Evolutionary conservation across 768 basidiomycete species (phyloP), one percentile per base, ranked within the genome.

Genomic region (Auricularia heimuer): DNA sequence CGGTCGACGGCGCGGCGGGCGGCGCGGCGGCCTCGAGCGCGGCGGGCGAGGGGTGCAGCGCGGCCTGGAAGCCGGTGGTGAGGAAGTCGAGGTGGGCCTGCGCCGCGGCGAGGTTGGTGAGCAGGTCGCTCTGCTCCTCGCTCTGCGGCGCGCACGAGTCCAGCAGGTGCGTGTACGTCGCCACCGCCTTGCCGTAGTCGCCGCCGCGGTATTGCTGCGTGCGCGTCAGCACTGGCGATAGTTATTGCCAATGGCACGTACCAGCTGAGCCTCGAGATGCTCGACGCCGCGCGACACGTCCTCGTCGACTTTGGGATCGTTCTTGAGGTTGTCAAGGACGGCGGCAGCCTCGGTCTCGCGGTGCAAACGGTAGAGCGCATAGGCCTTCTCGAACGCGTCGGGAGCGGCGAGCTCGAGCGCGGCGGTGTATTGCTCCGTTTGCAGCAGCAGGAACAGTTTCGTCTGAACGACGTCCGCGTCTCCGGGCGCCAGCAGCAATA

Each of bases 211-310:
- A 95, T 67, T 78, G 83, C 93, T 94, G 64, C 34, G n/a, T 21
- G 45, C 12, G 64, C 61, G n/a, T 34, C 36, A 61, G 54, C n/a
- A 29, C 45, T 58, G 37, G 51, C 7, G 36, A 67, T 63, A 68
- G 61, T 65, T 70, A 64, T 66, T 35, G 58, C 8, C 36, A 67
- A 37, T 54, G 63, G 65, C 39, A 77, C 88, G 70, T 73, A 92
- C 94, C 75, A 95, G 77, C 72, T 97, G 94, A 35, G 93, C 94
- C 72, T 94, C 89, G 16, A 97, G 79, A 76, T 94, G 92, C 56
- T 84, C 70, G 42, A 85, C 79, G 12, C 89, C 90, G 67, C 90
- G 78, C 67, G 85, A 81, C 63, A 79, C 79, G 12, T 67, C 62
- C n/a, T 77, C 75, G 8, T 75, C 80, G 37, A 70, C 69, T 21